Evolutionary conservation across 176 grass and related monocot genomes (phyloP), one percentile per base, ranked within the genome.

Genomic region (Secale cereale): DNA sequence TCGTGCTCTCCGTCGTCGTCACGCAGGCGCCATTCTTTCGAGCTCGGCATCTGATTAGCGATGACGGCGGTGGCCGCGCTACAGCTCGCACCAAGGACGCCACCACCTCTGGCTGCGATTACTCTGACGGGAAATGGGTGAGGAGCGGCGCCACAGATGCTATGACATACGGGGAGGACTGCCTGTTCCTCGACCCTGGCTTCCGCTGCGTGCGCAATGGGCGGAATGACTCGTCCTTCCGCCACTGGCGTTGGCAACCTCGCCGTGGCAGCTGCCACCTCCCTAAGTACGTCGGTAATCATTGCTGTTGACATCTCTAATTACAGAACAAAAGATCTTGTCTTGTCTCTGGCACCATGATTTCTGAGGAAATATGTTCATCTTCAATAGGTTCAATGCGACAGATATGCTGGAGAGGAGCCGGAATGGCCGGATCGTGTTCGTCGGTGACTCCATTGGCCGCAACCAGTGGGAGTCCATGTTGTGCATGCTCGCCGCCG

Each of bases 191-290:
- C 56, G 56, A 59, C 56, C 56, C 56, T 3, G 22, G 56, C 56
- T 59, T 59, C 19, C 56, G 56, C 0, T 59, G 56, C 3, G 2
- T 59, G 54, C 54, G 20, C 22, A 94, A 89, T 69, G 92, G 83
- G 17, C 86, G 92, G 19, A 9, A 19, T 4, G 57, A 85, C 46
- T 54, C 62, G 2, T 80, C 52, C 15, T 91, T 94, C 60, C 83
- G 63, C 6, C 9, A 70, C 4, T 89, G 87, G 92, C 87, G 70
- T 27, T 94, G 89, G 92, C 87, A 74, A 10, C 92, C 89, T 85
- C 87, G 35, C 31, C 35, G 72, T 0, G 50, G 50, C 50, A 54
- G 50, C 25, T 91, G 89, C 76, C 43, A 63, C 68, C 86, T 91
- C 11, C 86, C 87, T 59, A 75, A 30, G 92, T 89, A 85, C 50